Base-by-base conservation (phyloP, 1,284 basidiomycete genomes). In the Puccinia polysora region DNA sequence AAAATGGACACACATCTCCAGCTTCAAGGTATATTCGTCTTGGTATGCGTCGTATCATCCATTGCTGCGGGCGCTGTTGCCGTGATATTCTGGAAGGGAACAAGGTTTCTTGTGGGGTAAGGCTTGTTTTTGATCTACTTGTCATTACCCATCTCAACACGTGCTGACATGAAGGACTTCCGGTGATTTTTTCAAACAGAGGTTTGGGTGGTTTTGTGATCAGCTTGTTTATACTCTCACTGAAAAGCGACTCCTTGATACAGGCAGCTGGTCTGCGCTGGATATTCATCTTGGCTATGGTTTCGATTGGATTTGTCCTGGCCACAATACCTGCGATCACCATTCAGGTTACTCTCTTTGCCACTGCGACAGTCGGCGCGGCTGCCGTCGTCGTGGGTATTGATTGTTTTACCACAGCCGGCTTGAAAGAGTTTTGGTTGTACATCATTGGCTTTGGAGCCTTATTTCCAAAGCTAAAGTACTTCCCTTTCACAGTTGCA, bases 371-470 rank as follows among this genome's bases (percentile, higher is more conserved):
- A 5, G 49, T 71, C 45, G 68, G 68, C 8, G 32, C 58, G 18
- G 68, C 68, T 10, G 68, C 58, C 23, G 49, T 71, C 23, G 56
- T 71, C 10, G 5, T 71, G 1, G 68, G 68, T 8, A 58, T 71
- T 5, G 68, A 71, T 50, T 71, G 68, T n/a, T 71, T 71, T 47
- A 59, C 67, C 10, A 49, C 55, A 0, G 43, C 18, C 25, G 67
- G 67, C 28, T 25, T 69, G 55, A 69, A 69, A 60, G 67, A 69
- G 43, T 69, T 58, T 47, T 69, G 67, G 67, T n/a, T 69, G 18
- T 69, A 60, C 25, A 69, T 59, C n/a, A 18, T 69, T 14, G 67
- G 67, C 7, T 69, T 69, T 28, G 56, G 67, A n/a, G n/a, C 23
- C n/a, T 45, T 69, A 4, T 69, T 69, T 10, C 55, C 55, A 8